Percentiles rank a stretch among this genome's conserved stretches.
phyloP scores from a whole-genome alignment of 306 rosid species.

The Mimosa pudica region DNA sequence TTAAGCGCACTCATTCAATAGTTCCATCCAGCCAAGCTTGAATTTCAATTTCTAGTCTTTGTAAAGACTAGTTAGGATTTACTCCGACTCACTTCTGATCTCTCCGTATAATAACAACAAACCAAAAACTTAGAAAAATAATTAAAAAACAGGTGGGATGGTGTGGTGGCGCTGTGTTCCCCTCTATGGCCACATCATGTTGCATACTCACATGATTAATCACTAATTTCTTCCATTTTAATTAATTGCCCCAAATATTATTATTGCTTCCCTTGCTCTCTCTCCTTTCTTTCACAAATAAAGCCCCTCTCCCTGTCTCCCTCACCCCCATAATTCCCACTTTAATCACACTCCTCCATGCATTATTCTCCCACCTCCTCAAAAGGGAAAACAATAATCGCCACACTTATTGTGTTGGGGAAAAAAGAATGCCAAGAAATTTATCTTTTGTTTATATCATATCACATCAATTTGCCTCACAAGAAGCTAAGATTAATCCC shows the following conservation, averaged over 20 bases:
- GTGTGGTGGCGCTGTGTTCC: conserved; percentile 83
- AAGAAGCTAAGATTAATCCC: background rate
- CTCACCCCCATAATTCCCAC: conserved; percentile 10
- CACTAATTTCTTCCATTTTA: background rate
- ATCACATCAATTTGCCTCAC: background rate
- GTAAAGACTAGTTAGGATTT: too few species aligned
- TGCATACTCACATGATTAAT: conserved; percentile 39
- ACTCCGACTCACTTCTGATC: background rate
- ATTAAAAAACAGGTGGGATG: conserved; percentile 42
- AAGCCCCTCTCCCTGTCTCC: conserved; percentile 53
- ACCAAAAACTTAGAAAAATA: background rate
- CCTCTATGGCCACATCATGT: conserved; percentile 41
- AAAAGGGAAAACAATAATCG: too few species aligned
- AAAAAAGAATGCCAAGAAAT: too few species aligned
- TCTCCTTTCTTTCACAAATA: conserved; percentile 59
- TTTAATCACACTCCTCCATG: background rate
- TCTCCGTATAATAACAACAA: background rate
- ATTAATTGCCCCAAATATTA: background rate
- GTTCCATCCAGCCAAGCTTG: too few species aligned
- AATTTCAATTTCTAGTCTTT: too few species aligned
- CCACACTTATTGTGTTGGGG: too few species aligned
- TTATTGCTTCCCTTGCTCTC: background rate
- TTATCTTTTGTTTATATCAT: too few species aligned
- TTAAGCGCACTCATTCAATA: background rate
- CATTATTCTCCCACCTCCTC: too few species aligned